Evolutionary conservation across 352 stramenopile species (phyloP).

Genomic region (Saprolegnia diclina): DNA sequence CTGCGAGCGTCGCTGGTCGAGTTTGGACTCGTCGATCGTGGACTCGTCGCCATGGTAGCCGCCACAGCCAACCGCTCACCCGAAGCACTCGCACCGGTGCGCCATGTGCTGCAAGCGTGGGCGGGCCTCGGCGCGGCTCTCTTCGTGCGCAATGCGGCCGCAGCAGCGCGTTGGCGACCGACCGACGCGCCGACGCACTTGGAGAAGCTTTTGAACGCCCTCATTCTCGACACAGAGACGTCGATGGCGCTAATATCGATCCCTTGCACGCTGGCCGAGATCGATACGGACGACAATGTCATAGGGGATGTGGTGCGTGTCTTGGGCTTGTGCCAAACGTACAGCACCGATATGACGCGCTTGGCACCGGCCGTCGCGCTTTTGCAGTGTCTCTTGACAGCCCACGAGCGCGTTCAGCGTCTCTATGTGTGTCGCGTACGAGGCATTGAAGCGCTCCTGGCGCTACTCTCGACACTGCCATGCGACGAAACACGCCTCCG

Average conservation of each 20-base stretch:
- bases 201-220: conserved; percentile 32
- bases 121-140: not conserved
- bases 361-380: not conserved
- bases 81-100: not conserved
- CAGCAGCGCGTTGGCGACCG: conserved; percentile 32
- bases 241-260: no score
- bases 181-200: conserved; percentile 30
- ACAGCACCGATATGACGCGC: no score
- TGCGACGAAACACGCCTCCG: no score
- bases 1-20: conserved; percentile 41
- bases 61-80: conserved; percentile 34
- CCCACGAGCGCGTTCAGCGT: not conserved
- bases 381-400: not conserved
- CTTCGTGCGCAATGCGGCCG: not conserved
- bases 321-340: no score
- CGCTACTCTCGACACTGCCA: not conserved
- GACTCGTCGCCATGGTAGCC: conserved; percentile 45
- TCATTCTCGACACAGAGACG: no score
- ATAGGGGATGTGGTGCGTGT: not conserved
- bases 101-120: not conserved
- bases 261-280: conserved; percentile 30
- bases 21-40: conserved; percentile 59
- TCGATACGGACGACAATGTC: not conserved
- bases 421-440: not conserved
- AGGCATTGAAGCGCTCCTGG: not conserved